A percentile compares a stretch with the other conserved stretches of the same genome.
These are phyloP conservation scores for Aphanomyces stellatus DNA, from an alignment of 352 stramenopile species.

Conservation along the genomic window DNA sequence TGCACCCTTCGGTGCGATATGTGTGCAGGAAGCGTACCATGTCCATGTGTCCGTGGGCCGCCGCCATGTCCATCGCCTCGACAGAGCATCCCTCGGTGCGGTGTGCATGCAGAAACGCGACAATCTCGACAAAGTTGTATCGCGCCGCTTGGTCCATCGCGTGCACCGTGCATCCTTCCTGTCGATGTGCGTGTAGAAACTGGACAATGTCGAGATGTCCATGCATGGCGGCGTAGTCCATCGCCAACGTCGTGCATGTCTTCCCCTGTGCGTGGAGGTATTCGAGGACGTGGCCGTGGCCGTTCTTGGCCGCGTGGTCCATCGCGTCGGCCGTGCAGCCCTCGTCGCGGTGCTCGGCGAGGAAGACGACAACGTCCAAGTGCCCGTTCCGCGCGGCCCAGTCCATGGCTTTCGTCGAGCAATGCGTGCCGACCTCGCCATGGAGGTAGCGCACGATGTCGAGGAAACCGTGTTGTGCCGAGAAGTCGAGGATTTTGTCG, in stretches of 20 bases:
- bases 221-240: constrained; percentile 17
- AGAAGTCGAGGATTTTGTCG: constrained; percentile 31
- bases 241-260: neutral
- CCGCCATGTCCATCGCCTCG: constrained; percentile 20
- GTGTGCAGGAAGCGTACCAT: constrained; percentile 19
- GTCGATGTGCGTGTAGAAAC: constrained; percentile 27
- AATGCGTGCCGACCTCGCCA: neutral
- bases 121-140: constrained; percentile 20
- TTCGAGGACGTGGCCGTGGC: constrained; percentile 1
- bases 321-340: constrained; percentile 2
- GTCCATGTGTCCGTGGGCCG: constrained; percentile 8
- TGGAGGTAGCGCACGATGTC: constrained; percentile 13
- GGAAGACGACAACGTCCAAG: neutral
- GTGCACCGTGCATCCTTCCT: constrained; percentile 25
- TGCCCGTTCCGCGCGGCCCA: constrained; percentile 11
- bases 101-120: constrained; percentile 21
- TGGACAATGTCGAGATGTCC: constrained; percentile 19
- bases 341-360: neutral
- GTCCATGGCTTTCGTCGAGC: constrained; percentile 7
- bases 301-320: constrained; percentile 5
- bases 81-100: constrained; percentile 19
- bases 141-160: constrained; percentile 28
- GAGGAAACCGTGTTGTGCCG: constrained; percentile 26
- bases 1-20: neutral
- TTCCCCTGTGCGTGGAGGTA: neutral